Conservation (phyloP, 2,329 filamentous ascomycete genomes). For the Fusarium fujikuroi region DNA sequence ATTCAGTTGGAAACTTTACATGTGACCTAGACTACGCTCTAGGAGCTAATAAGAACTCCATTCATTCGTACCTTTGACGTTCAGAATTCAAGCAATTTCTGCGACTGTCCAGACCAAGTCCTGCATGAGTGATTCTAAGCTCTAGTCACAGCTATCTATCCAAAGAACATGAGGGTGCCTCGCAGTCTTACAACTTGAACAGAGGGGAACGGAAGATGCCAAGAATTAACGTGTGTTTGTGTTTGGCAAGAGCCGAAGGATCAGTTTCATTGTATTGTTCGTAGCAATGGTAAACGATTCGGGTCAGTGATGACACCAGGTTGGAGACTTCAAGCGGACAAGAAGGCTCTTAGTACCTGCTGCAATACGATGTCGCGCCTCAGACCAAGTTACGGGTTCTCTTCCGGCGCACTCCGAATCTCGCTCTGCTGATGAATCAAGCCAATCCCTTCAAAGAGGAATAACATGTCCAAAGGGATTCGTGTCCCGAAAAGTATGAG, state of each 20-base stretch:
- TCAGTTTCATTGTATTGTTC: too few relatives aligned
- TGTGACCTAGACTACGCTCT: not conserved
- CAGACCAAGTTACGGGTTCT: not conserved
- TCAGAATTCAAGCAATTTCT: fast-evolving
- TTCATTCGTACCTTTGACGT: too few relatives aligned
- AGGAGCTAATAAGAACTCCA: too few relatives aligned
- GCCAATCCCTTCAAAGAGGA: not conserved
- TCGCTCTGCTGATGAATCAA: not conserved
- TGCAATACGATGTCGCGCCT: not conserved
- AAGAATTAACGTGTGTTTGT: too few relatives aligned
- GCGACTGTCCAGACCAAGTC: too few relatives aligned
- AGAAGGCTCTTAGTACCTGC: too few relatives aligned
- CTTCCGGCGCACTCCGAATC: not conserved
- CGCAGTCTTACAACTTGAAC: too few relatives aligned
- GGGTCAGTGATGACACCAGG: too few relatives aligned
- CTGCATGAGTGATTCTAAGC: not conserved
- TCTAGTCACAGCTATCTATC: not conserved
- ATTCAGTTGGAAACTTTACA: fast-evolving
- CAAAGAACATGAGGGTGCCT: not conserved
- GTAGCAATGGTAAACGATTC: too few relatives aligned
- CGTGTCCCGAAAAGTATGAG: not conserved
- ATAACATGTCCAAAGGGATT: not conserved
- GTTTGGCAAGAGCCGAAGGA: too few relatives aligned
- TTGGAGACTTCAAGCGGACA: too few relatives aligned
- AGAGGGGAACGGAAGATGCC: too few relatives aligned